phyloP scores from a whole-genome alignment of 805 yeast genomes.

The Huiozyma naganishii region DNA sequence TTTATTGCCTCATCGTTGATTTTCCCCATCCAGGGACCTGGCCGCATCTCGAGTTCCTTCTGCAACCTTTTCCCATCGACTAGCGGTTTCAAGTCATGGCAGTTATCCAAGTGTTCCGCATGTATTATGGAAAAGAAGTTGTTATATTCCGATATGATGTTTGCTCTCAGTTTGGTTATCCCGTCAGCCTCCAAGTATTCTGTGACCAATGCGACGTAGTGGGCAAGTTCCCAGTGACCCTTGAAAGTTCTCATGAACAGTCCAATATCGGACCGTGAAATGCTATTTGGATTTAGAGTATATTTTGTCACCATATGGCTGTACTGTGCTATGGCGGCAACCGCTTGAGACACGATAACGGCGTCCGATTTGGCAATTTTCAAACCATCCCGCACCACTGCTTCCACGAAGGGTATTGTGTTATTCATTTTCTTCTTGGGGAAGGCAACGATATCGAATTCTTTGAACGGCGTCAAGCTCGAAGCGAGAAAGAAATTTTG shows the following conservation, averaged over 20 bases:
- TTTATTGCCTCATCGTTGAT: conserved; percentile 44
- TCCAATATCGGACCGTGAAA: conserved; percentile 49
- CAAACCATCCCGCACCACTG: conserved; percentile 57
- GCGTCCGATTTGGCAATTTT: conserved; percentile 51
- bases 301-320: conserved; percentile 1
- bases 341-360: conserved; percentile 37
- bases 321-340: conserved; percentile 26
- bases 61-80: conserved; percentile 67
- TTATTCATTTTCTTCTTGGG: conserved; percentile 20
- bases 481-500: conserved; percentile 12
- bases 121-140: conserved; percentile 23
- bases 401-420: conserved; percentile 26
- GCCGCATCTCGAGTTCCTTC: conserved; percentile 41
- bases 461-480: conserved; percentile 17
- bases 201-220: conserved; percentile 26
- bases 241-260: conserved; percentile 43
- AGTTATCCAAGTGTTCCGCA: conserved; percentile 13
- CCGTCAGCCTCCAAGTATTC: conserved; percentile 5
- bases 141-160: conserved; percentile 22
- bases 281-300: background rate
- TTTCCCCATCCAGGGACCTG: conserved; percentile 79
- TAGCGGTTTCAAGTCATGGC: conserved; percentile 44
- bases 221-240: conserved; percentile 38
- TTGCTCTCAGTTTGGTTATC: background rate
- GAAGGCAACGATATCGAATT: conserved; percentile 15